Evolutionary conservation across 345 rosid species (phyloP).

Genomic region (Sisymbrium altissimum): DNA sequence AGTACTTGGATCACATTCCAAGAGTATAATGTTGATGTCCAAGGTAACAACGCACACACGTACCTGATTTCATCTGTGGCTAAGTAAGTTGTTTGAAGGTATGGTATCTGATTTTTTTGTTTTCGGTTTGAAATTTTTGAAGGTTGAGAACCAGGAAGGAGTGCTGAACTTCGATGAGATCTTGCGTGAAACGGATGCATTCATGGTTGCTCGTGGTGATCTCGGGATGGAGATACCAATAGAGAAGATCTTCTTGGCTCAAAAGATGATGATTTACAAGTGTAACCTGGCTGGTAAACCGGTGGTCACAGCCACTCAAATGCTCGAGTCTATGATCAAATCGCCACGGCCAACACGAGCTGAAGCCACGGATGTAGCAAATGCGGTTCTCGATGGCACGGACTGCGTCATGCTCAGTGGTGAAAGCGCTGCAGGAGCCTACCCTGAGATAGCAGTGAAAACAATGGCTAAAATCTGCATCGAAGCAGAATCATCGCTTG

Average conservation of each 20-base stretch:
- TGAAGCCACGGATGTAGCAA: constrained; percentile 20
- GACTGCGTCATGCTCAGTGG: constrained; percentile 24
- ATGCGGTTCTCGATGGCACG: constrained; percentile 16
- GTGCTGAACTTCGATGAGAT: constrained; percentile 17
- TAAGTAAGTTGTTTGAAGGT: not conserved
- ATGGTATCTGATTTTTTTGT: not conserved
- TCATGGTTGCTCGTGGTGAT: constrained; percentile 23
- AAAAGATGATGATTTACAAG: constrained; percentile 23
- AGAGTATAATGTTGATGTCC: constrained; percentile 11
- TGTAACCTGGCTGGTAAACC: constrained; percentile 23
- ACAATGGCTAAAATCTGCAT: constrained; percentile 25
- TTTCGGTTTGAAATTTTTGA: not conserved
- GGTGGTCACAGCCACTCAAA: constrained; percentile 23
- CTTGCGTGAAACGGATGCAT: constrained; percentile 17
- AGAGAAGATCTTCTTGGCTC: constrained; percentile 27
- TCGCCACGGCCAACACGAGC: constrained; percentile 21
- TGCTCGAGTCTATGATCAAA: constrained; percentile 25
- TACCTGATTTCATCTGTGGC: not conserved
- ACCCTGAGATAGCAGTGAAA: constrained; percentile 18
- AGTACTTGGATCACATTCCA: constrained; percentile 15
- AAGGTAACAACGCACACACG: not conserved
- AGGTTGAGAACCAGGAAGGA: constrained; percentile 29
- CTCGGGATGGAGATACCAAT: constrained; percentile 21
- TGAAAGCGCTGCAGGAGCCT: constrained; percentile 20
- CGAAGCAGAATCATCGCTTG: constrained; percentile 12